These are phyloP conservation scores for Irpex rosettiformis DNA, from an alignment of 1,284 basidiomycete species.

Conservation along the genomic window DNA sequence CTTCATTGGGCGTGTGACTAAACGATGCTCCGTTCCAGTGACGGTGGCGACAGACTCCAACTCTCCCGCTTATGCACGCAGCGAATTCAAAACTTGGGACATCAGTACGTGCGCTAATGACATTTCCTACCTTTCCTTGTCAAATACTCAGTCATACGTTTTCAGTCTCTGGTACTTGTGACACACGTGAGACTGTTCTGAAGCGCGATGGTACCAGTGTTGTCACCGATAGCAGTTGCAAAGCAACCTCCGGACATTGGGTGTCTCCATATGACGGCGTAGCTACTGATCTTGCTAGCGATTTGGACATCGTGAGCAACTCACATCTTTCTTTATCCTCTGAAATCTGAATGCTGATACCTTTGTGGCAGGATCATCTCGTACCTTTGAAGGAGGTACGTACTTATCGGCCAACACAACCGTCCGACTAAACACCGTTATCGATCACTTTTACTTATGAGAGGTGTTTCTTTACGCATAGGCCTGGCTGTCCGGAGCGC, in stretches of 20 bases:
- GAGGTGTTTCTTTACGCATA: slow-evolving; percentile 15
- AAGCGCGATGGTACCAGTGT: slow-evolving; percentile 51
- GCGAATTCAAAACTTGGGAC: slow-evolving; percentile 44
- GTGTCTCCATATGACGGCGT: slow-evolving; percentile 48
- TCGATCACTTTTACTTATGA: background rate
- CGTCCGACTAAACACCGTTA: background rate
- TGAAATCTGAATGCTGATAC: no score
- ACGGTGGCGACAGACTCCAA: slow-evolving; percentile 45
- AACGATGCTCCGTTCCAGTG: slow-evolving; percentile 26
- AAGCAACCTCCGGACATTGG: slow-evolving; percentile 47
- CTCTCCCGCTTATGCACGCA: slow-evolving; percentile 39
- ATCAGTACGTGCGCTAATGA: slow-evolving; percentile 31
- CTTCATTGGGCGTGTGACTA: background rate
- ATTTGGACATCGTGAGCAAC: slow-evolving; percentile 49
- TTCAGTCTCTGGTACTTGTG: slow-evolving; percentile 46
- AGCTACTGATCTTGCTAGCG: slow-evolving; percentile 39
- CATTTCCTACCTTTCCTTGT: background rate
- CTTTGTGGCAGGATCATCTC: slow-evolving; percentile 40
- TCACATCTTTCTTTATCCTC: background rate
- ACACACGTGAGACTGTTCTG: slow-evolving; percentile 52
- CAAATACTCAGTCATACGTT: background rate
- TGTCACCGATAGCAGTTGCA: slow-evolving; percentile 38
- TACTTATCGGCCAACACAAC: background rate
- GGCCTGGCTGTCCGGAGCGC: slow-evolving; percentile 52
- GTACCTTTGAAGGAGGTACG: slow-evolving; percentile 48